Conservation (phyloP, 768 basidiomycete genomes). For the Pholiota conissans region DNA sequence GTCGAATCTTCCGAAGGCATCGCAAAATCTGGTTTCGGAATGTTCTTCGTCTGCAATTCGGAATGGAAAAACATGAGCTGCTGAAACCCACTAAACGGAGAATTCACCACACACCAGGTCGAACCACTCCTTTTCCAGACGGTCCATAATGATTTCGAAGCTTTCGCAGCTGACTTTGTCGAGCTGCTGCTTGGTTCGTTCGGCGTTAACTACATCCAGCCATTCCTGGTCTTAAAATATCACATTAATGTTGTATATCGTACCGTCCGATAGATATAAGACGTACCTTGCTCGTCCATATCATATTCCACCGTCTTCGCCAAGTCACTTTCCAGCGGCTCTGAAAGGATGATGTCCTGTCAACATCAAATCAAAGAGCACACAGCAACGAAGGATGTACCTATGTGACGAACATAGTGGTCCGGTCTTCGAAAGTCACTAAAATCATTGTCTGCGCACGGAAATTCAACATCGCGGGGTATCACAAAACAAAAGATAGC, state of each 20-base stretch:
- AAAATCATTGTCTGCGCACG: conserved; percentile 50
- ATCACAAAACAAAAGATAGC: neutral
- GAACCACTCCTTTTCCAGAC: conserved; percentile 99
- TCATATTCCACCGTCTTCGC: conserved; percentile 97
- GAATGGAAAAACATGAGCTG: neutral
- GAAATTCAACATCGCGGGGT: neutral
- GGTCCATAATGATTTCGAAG: conserved; percentile 97
- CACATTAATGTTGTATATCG: neutral
- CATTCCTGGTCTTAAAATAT: conserved; percentile 82
- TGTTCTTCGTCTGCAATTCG: conserved; percentile 77
- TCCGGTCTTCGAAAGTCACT: conserved; percentile 76
- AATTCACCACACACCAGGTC: conserved; percentile 67
- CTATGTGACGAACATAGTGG: conserved; percentile 89
- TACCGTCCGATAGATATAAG: neutral
- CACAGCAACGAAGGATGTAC: conserved; percentile 34
- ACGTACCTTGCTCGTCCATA: conserved; percentile 96
- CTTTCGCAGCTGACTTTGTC: conserved; percentile 77
- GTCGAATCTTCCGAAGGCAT: conserved; percentile 94
- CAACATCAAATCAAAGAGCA: conserved; percentile 7
- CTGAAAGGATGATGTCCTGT: conserved; percentile 34
- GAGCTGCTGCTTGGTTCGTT: conserved; percentile 74
- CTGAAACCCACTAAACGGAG: neutral
- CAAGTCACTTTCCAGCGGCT: conserved; percentile 91
- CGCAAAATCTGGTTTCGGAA: conserved; percentile 85
- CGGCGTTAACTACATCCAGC: conserved; percentile 83